phyloP scores from a whole-genome alignment of 106 monocot species.

The Dendrobium chrysotoxum region DNA sequence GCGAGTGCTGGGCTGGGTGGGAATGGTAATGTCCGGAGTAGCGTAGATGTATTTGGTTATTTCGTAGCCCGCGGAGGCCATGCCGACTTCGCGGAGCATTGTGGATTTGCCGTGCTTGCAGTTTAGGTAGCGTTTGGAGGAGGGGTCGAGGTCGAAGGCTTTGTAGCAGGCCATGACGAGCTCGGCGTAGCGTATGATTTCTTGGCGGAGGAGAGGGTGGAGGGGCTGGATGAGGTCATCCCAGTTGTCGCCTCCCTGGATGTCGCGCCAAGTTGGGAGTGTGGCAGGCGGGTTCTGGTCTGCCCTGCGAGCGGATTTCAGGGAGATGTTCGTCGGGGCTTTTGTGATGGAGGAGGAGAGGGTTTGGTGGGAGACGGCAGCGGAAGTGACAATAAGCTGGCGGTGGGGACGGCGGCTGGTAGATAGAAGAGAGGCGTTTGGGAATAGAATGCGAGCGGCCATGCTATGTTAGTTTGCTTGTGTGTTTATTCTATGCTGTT shows the following conservation, averaged over 20 bases:
- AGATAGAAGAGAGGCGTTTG: background rate
- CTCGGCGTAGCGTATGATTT: conserved; percentile 51
- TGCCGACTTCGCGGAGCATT: conserved; percentile 23
- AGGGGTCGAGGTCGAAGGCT: conserved; percentile 43
- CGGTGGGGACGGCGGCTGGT: background rate
- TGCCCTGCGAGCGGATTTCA: too few species aligned
- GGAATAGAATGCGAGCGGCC: background rate
- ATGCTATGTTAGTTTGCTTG: background rate
- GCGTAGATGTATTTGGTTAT: conserved; percentile 50
- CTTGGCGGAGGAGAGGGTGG: conserved; percentile 31
- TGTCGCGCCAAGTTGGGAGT: conserved; percentile 32
- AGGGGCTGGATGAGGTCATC: conserved; percentile 28
- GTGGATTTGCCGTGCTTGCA: conserved; percentile 35
- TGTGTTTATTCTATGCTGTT: background rate
- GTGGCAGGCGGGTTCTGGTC: background rate
- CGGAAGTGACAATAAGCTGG: background rate
- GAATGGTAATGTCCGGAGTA: conserved; percentile 25
- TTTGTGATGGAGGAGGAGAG: background rate
- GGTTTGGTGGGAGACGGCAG: background rate
- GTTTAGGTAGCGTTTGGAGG: conserved; percentile 41
- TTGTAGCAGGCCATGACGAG: conserved; percentile 46
- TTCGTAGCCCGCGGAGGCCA: conserved; percentile 28
- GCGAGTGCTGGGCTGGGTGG: conserved; percentile 15
- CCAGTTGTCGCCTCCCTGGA: conserved; percentile 55
- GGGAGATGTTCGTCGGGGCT: background rate